Evolutionary conservation across 805 yeast species (phyloP).

Genomic region (Zygosaccharomyces bisporus): DNA sequence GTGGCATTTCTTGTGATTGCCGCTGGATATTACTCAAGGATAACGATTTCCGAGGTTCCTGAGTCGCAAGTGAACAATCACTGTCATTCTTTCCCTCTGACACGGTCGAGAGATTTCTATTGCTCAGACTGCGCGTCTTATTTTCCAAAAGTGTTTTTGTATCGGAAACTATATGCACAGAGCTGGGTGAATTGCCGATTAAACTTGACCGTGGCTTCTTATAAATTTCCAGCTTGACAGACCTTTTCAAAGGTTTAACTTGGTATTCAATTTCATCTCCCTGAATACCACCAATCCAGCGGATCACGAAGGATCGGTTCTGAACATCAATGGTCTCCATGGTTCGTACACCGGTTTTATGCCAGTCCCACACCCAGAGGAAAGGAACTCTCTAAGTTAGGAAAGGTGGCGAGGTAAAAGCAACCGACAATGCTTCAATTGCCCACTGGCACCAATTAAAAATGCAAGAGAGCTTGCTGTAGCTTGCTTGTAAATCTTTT

Average conservation of each 20-base stretch:
- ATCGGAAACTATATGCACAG: slow-evolving; percentile 35
- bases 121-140: slow-evolving; percentile 22
- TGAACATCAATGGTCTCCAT: slow-evolving; percentile 93
- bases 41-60: slow-evolving; percentile 31
- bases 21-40: slow-evolving; percentile 34
- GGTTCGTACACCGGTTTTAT: not conserved
- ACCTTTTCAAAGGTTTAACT: slow-evolving; percentile 69
- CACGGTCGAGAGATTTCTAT: slow-evolving; percentile 19
- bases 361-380: not conserved
- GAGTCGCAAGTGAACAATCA: slow-evolving; percentile 21
- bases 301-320: slow-evolving; percentile 81
- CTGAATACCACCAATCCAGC: slow-evolving; percentile 82
- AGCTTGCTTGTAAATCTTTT: not conserved
- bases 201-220: slow-evolving; percentile 26
- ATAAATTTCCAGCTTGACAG: slow-evolving; percentile 44
- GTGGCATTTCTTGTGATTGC: slow-evolving; percentile 40
- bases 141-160: slow-evolving; percentile 28
- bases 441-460: not conserved
- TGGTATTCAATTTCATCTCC: slow-evolving; percentile 70
- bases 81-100: slow-evolving; percentile 13
- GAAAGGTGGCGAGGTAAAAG: not conserved
- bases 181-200: slow-evolving; percentile 18
- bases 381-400: not conserved
- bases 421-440: not conserved
- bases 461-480: not conserved